Conservation (phyloP, 805 yeast genomes). For the Ogataea methanolica region DNA sequence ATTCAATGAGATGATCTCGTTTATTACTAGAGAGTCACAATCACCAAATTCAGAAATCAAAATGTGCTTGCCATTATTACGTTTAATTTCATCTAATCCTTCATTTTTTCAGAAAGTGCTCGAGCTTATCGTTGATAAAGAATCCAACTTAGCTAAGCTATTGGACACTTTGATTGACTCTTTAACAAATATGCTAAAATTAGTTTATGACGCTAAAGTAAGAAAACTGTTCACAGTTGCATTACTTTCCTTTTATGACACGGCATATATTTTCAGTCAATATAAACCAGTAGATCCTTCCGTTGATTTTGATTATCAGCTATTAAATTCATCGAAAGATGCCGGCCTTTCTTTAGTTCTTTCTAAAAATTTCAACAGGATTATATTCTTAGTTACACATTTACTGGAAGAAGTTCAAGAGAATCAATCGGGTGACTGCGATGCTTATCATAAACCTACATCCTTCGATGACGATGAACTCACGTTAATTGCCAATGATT, state of each 20-base stretch:
- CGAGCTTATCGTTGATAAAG: constrained; percentile 27
- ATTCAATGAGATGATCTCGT: constrained; percentile 37
- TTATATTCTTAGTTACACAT: constrained; percentile 25
- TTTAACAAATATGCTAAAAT: constrained; percentile 30
- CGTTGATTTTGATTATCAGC: constrained; percentile 18
- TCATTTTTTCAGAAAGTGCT: constrained; percentile 33
- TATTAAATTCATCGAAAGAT: constrained; percentile 21
- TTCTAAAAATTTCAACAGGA: constrained; percentile 21
- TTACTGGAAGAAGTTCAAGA: constrained; percentile 78
- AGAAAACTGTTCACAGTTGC: constrained; percentile 45
- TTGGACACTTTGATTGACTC: constrained; percentile 19
- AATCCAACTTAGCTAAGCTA: constrained; percentile 10
- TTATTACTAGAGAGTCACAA: constrained; percentile 38
- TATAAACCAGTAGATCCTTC: constrained; percentile 16
- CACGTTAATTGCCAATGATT: constrained; percentile 17
- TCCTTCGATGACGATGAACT: constrained; percentile 33
- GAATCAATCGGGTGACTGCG: constrained; percentile 48
- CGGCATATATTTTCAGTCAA: constrained; percentile 1
- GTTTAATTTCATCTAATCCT: constrained; percentile 35
- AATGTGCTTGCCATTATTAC: constrained; percentile 33
- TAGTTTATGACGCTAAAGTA: constrained; percentile 69
- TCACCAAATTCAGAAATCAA: constrained; percentile 38
- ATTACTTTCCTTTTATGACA: constrained; percentile 25
- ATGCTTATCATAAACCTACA: constrained; percentile 42
- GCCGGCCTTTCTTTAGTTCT: constrained; percentile 23